phyloP scores from a whole-genome alignment of 164 flowering plant genomes.

The Vitis rotundifolia region DNA sequence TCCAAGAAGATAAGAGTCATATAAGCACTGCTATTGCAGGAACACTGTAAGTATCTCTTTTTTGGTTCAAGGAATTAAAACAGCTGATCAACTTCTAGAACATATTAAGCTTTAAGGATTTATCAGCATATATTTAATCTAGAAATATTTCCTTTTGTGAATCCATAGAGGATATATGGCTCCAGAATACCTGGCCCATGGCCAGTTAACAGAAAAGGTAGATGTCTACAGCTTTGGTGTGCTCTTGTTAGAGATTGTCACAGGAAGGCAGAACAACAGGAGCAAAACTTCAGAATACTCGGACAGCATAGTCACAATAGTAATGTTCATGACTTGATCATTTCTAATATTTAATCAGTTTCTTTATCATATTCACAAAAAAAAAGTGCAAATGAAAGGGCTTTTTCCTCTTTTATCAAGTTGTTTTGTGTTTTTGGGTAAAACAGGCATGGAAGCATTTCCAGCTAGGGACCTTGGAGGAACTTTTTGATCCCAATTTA shows the following conservation, averaged over 20 bases:
- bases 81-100: too few relatives aligned
- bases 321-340: constrained; percentile 28
- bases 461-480: constrained; percentile 43
- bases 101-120: too few relatives aligned
- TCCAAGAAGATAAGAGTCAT: constrained; percentile 89
- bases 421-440: neutral
- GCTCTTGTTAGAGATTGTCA: constrained; percentile 54
- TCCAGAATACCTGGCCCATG: constrained; percentile 72
- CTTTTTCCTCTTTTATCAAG: neutral
- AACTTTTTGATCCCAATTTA: constrained; percentile 59
- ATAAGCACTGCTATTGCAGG: constrained; percentile 95
- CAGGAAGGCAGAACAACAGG: constrained; percentile 55
- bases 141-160: neutral
- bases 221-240: constrained; percentile 75
- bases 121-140: neutral
- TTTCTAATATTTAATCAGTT: neutral
- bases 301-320: constrained; percentile 67
- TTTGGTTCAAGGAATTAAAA: neutral
- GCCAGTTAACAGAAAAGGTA: constrained; percentile 67
- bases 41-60: constrained; percentile 60
- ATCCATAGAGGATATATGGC: constrained; percentile 69
- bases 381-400: neutral
- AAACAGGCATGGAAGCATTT: constrained; percentile 70
- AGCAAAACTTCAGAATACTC: constrained; percentile 57
- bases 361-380: too few relatives aligned